Evolutionary conservation across 1,284 basidiomycete genomes (phyloP).

Genomic region (Singerocomus rubriflavus): DNA sequence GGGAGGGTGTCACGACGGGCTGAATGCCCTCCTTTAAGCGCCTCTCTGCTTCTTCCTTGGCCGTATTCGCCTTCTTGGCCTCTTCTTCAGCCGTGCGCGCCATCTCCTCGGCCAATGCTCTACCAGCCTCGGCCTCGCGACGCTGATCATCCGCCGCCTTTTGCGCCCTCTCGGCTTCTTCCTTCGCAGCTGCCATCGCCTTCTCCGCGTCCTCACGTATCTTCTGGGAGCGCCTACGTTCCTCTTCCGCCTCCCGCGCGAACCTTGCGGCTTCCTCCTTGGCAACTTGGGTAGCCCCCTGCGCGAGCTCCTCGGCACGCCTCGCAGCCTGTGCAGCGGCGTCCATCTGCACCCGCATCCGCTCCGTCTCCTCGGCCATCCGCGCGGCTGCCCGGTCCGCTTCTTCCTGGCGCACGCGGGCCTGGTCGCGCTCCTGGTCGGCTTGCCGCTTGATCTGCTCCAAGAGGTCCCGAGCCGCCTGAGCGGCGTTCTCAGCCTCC

Average conservation of each 20-base stretch:
- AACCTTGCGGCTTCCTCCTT: slow-evolving; percentile 16
- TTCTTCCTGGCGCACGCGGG: slow-evolving; percentile 9
- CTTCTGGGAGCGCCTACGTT: slow-evolving; percentile 9
- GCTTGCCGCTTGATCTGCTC: neutral
- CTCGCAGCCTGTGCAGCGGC: neutral
- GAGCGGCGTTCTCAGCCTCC: slow-evolving; percentile 10
- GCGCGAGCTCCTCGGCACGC: slow-evolving; percentile 1
- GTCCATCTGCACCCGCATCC: slow-evolving; percentile 11
- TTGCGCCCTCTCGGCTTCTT: slow-evolving; percentile 16
- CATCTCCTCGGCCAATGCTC: slow-evolving; percentile 11
- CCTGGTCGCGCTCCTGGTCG: slow-evolving; percentile 6
- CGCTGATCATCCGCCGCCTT: slow-evolving; percentile 15
- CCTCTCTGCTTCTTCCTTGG: slow-evolving; percentile 15
- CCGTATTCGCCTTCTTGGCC: slow-evolving; percentile 2
- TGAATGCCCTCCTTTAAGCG: slow-evolving; percentile 17
- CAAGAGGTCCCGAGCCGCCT: neutral
- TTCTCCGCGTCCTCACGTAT: slow-evolving; percentile 17
- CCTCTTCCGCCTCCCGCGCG: slow-evolving; percentile 12
- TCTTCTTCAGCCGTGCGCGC: slow-evolving; percentile 15
- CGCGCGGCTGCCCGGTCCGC: slow-evolving; percentile 12
- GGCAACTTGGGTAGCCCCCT: slow-evolving; percentile 7
- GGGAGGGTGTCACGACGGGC: slow-evolving; percentile 15
- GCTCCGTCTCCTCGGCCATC: slow-evolving; percentile 1
- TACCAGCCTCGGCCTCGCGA: slow-evolving; percentile 12
- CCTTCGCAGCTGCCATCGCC: slow-evolving; percentile 7